phyloP scores from a whole-genome alignment of 202 grass and related monocot genomes.

The Schoenoplectus tabernaemontani region DNA sequence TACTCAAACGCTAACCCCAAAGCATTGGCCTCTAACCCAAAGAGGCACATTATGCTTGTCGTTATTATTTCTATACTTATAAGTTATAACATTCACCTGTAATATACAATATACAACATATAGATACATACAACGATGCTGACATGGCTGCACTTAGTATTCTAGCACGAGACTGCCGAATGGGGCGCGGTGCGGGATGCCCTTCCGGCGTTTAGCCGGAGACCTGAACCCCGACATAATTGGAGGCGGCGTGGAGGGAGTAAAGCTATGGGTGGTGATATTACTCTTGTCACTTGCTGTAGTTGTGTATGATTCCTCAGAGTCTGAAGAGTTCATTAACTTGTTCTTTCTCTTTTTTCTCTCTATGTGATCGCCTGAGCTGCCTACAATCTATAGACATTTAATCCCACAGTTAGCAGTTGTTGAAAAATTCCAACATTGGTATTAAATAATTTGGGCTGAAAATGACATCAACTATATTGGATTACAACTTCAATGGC shows the following conservation, averaged over 20 bases:
- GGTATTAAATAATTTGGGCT: slow-evolving; percentile 7
- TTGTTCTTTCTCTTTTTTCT: slow-evolving; percentile 30
- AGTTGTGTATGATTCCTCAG: slow-evolving; percentile 38
- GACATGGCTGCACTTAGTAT: slow-evolving; percentile 20
- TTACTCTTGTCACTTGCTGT: slow-evolving; percentile 37
- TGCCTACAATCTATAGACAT: slow-evolving; percentile 38
- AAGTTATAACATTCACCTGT: slow-evolving; percentile 10
- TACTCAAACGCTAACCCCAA: slow-evolving; percentile 15
- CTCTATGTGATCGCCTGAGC: slow-evolving; percentile 29
- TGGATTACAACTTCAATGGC: not conserved
- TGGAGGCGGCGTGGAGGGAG: slow-evolving; percentile 44
- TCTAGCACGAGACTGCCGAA: slow-evolving; percentile 75
- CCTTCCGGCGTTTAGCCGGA: slow-evolving; percentile 74
- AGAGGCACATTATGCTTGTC: slow-evolving; percentile 31
- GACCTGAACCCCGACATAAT: slow-evolving; percentile 25
- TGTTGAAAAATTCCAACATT: slow-evolving; percentile 1
- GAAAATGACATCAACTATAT: slow-evolving; percentile 5
- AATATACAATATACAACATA: slow-evolving; percentile 21
- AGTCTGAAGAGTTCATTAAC: slow-evolving; percentile 31
- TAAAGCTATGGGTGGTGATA: slow-evolving; percentile 43
- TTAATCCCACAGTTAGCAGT: slow-evolving; percentile 9
- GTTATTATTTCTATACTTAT: slow-evolving; percentile 16
- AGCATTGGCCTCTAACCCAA: slow-evolving; percentile 31
- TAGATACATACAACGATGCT: slow-evolving; percentile 14
- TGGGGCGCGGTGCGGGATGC: slow-evolving; percentile 68